Evolutionary conservation across 352 stramenopile genomes (phyloP).

Genomic region (Phytophthora litchii): DNA sequence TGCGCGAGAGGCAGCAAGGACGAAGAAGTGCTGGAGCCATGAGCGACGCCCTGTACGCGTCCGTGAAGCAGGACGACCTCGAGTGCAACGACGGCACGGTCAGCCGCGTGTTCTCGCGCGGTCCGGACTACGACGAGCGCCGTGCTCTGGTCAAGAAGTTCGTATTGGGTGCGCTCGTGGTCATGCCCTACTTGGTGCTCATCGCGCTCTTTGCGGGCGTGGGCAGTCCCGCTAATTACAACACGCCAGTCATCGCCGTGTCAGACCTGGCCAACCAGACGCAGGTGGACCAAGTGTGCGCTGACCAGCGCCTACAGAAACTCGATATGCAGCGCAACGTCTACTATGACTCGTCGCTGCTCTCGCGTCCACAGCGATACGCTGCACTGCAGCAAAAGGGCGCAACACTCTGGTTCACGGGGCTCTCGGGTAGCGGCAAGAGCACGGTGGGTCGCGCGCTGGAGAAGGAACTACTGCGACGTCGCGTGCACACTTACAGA

Average conservation of each 20-base stretch:
- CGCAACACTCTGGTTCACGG: constrained; percentile 98
- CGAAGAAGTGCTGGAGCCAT: constrained; percentile 14
- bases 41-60: constrained; percentile 66
- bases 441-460: constrained; percentile 97
- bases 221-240: constrained; percentile 8
- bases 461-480: constrained; percentile 94
- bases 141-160: constrained; percentile 64
- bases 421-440: constrained; percentile 97
- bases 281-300: constrained; percentile 51
- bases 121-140: constrained; percentile 49
- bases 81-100: constrained; percentile 50
- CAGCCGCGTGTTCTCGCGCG: constrained; percentile 54
- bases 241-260: constrained; percentile 1
- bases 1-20: constrained; percentile 16
- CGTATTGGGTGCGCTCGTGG: constrained; percentile 51
- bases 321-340: constrained; percentile 79
- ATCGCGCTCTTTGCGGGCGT: constrained; percentile 56
- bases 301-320: constrained; percentile 64
- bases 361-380: constrained; percentile 68
- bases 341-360: constrained; percentile 83
- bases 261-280: constrained; percentile 38
- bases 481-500: constrained; percentile 96
- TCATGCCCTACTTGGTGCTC: constrained; percentile 69
- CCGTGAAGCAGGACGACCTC: constrained; percentile 71
- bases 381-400: constrained; percentile 94